These are phyloP conservation scores for Yamadazyma conglobata DNA, from an alignment of 1,139 yeast genomes.

Conservation along the genomic window DNA sequence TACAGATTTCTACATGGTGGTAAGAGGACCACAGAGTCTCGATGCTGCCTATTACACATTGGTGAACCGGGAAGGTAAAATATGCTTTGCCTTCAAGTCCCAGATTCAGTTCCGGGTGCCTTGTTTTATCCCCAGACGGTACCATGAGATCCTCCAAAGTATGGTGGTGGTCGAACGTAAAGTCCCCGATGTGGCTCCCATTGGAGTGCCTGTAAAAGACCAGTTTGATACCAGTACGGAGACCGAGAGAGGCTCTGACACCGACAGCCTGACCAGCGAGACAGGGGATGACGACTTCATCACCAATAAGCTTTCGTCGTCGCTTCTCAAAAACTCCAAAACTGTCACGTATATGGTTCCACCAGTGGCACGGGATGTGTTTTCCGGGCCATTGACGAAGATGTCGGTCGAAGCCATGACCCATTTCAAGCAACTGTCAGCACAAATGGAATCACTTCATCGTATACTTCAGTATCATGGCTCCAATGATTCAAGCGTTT, in stretches of 20 bases:
- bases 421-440: constrained; percentile 26
- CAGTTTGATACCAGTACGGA: constrained; percentile 4
- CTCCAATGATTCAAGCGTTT: constrained; percentile 30
- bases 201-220: constrained; percentile 23
- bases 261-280: no score
- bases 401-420: constrained; percentile 34
- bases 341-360: constrained; percentile 41
- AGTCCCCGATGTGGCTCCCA: constrained; percentile 32
- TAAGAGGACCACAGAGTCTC: constrained; percentile 27
- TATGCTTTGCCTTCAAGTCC: constrained; percentile 46
- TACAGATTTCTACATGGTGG: constrained; percentile 31
- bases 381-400: constrained; percentile 24
- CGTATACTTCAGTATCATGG: constrained; percentile 48
- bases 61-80: constrained; percentile 53
- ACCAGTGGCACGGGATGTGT: constrained; percentile 29
- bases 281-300: constrained; percentile 29
- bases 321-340: constrained; percentile 32
- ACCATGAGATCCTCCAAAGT: constrained; percentile 18
- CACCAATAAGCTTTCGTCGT: constrained; percentile 38
- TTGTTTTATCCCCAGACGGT: constrained; percentile 38
- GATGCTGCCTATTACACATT: constrained; percentile 42
- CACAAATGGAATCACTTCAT: constrained; percentile 53
- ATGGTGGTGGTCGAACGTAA: constrained; percentile 34
- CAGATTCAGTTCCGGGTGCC: constrained; percentile 55
- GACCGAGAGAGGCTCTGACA: constrained; percentile 5